Evolutionary conservation across 1,284 basidiomycete genomes (phyloP).

Genomic region (Sanguinoderma infundibulare): DNA sequence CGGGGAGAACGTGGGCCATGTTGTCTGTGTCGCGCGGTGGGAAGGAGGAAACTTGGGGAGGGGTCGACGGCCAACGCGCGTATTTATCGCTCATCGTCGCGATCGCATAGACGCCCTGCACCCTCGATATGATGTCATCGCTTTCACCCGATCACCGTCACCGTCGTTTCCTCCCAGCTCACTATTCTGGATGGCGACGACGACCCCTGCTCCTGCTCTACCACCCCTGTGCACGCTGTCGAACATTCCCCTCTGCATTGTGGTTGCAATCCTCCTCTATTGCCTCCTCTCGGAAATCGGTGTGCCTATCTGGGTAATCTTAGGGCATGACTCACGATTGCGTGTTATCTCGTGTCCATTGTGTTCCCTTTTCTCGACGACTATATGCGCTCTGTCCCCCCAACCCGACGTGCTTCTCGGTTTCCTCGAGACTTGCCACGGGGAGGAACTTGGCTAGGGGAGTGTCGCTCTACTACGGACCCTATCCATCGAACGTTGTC

Average conservation of each 20-base stretch:
- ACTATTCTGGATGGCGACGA: conserved; percentile 5
- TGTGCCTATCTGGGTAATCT: not conserved
- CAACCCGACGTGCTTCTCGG: too few species aligned
- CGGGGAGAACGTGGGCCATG: conserved; percentile 74
- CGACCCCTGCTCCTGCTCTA: too few species aligned
- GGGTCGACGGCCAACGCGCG: not conserved
- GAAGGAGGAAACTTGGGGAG: conserved; percentile 13
- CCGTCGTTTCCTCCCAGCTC: conserved; percentile 12
- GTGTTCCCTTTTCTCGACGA: not conserved
- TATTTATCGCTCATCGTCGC: conserved; percentile 28
- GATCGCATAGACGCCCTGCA: conserved; percentile 11
- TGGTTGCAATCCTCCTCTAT: not conserved
- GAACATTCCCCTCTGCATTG: too few species aligned
- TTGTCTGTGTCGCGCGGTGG: conserved; percentile 9
- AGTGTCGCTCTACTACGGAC: too few species aligned
- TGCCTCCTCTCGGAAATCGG: not conserved
- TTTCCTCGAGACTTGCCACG: too few species aligned
- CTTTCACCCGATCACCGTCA: too few species aligned
- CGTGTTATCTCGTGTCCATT: conserved; percentile 23
- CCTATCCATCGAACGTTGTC: too few species aligned
- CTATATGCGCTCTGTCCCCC: not conserved
- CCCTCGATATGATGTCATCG: conserved; percentile 24
- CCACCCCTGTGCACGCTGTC: not conserved
- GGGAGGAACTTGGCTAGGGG: too few species aligned
- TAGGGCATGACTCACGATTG: conserved; percentile 23